phyloP scores from a whole-genome alignment of 2,329 filamentous ascomycete species.

The Penicillium occitanis region DNA sequence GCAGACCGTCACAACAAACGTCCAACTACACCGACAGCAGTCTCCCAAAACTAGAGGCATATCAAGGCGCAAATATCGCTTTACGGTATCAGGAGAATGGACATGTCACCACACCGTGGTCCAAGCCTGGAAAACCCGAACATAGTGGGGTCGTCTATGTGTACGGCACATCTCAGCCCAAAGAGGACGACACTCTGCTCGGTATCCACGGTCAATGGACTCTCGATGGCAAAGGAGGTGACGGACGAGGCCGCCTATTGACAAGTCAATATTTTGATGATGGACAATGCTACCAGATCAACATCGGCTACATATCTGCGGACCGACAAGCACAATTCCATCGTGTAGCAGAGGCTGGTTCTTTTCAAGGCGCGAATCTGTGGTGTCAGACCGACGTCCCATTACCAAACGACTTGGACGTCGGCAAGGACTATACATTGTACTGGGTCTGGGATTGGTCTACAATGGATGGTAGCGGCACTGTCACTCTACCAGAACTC shows the following conservation, averaged over 20 bases:
- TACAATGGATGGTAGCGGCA: constrained; percentile 42
- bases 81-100: constrained; percentile 73
- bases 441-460: constrained; percentile 99
- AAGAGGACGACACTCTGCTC: constrained; percentile 57
- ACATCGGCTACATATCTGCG: constrained; percentile 57
- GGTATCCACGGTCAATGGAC: constrained; percentile 77
- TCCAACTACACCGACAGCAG: constrained; percentile 59
- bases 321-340: constrained; percentile 60
- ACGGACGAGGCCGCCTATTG: constrained; percentile 73
- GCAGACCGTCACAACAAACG: constrained; percentile 62
- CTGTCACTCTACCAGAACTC: constrained; percentile 41
- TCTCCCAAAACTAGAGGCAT: constrained; percentile 59
- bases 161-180: constrained; percentile 67
- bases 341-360: constrained; percentile 47
- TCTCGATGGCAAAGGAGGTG: constrained; percentile 73
- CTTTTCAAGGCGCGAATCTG: constrained; percentile 58
- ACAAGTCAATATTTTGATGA: constrained; percentile 83
- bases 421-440: constrained; percentile 69
- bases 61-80: constrained; percentile 63
- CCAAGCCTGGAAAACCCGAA: constrained; percentile 58
- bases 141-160: constrained; percentile 73
- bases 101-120: constrained; percentile 64
- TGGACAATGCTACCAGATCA: constrained; percentile 81
- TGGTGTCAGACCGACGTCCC: constrained; percentile 80
- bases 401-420: constrained; percentile 65